Evolutionary conservation across 129 eudicot species (phyloP), one percentile per base, ranked within the genome.

Genomic region (Helichrysum umbraculigerum): DNA sequence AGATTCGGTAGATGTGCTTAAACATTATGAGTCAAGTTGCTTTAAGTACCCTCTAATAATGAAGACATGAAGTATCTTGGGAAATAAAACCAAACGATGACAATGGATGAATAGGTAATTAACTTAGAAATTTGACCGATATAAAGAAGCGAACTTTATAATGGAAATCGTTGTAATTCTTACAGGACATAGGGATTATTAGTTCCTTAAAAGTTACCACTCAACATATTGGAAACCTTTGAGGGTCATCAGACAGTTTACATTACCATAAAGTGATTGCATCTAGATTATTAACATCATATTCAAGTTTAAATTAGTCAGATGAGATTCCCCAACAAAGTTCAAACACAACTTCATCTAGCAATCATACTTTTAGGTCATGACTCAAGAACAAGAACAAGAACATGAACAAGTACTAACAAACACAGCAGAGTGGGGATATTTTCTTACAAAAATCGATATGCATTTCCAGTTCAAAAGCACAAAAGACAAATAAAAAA

Each of bases 381-480:
- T 42, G 70, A 56, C 66, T 72, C 82, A 82, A 72, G 79, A 54
- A 64, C 79, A 64, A 71, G n/a, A n/a, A n/a, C n/a, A n/a, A n/a
- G n/a, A n/a, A n/a, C n/a, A n/a, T n/a, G 41, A 65, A 57, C 25
- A 30, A 54, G 41, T 11, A 65, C 33, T 51, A 33, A 72, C 4
- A 28, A 67, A 52, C 22, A 6, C 61, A 71, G 42, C 84, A 84
- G 72, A 79, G 80, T 76, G 66, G 82, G 79, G 82, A 71, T 76
- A 66, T 59, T 65, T 58, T 66, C 52, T 61, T 35, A 34, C 59
- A 66, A 54, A 68, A 66, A 72, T 73, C 79, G 39, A 70, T 60
- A 81, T 71, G 83, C 87, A 86, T 83, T 80, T 64, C n/a, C 71
- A 56, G 71, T 59, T 21, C 78, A 69, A 63, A 7, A 71, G 63